A percentile compares a stretch with the other conserved stretches of the same genome.
phyloP scores from a whole-genome alignment of 495 filamentous ascomycete species.

The Hypoxylon trugodes region DNA sequence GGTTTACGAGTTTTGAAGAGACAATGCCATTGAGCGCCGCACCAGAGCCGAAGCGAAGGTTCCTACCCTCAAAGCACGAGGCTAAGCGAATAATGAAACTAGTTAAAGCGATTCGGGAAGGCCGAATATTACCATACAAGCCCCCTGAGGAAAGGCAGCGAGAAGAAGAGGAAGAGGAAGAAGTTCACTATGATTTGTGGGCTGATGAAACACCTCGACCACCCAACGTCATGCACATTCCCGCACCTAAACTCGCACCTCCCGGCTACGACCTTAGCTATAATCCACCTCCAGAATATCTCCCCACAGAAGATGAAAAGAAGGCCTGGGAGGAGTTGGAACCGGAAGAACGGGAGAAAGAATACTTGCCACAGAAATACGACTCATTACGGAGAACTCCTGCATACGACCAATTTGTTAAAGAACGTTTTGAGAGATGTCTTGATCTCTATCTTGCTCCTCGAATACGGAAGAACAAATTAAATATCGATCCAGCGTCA shows the following conservation, averaged over 20 bases:
- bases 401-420: slow-evolving; percentile 88
- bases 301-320: slow-evolving; percentile 84
- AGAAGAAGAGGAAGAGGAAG: slow-evolving; percentile 72
- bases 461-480: slow-evolving; percentile 86
- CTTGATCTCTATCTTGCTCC: slow-evolving; percentile 96
- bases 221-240: slow-evolving; percentile 93
- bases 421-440: slow-evolving; percentile 95
- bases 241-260: slow-evolving; percentile 94
- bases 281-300: slow-evolving; percentile 94
- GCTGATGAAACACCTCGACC: slow-evolving; percentile 83
- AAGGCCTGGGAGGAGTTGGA: slow-evolving; percentile 90
- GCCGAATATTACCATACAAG: slow-evolving; percentile 90
- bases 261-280: slow-evolving; percentile 95
- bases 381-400: slow-evolving; percentile 88
- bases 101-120: slow-evolving; percentile 93
- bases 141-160: slow-evolving; percentile 78
- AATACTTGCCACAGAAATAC: slow-evolving; percentile 84
- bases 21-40: slow-evolving; percentile 94
- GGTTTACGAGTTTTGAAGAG: slow-evolving; percentile 88
- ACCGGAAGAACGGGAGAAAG: slow-evolving; percentile 88
- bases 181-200: slow-evolving; percentile 87
- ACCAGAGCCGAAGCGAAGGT: slow-evolving; percentile 94
- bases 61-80: slow-evolving; percentile 97
- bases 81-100: slow-evolving; percentile 98
- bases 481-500: slow-evolving; percentile 96